Evolutionary conservation across 2,329 filamentous ascomycete genomes (phyloP).

Genomic region (Chaetomium olivaceum): DNA sequence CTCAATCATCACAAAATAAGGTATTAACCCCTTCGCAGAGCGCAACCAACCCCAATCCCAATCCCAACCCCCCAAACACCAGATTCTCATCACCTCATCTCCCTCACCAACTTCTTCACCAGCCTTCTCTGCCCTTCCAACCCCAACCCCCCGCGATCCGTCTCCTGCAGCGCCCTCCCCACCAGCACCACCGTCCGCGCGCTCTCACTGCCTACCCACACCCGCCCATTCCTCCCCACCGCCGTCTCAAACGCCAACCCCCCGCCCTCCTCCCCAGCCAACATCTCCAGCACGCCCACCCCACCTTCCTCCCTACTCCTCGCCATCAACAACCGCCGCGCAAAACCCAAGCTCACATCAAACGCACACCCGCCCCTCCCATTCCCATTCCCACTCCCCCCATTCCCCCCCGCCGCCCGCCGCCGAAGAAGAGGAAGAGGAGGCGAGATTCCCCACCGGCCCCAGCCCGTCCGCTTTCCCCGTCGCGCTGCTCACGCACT

Average conservation of each 20-base stretch:
- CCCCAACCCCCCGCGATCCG: slow-evolving; percentile 67
- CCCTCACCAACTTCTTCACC: slow-evolving; percentile 65
- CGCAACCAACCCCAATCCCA: background rate
- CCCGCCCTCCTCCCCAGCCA: slow-evolving; percentile 64
- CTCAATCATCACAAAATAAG: background rate
- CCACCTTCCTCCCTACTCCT: slow-evolving; percentile 62
- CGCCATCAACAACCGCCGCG: slow-evolving; percentile 72
- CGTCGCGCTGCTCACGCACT: slow-evolving; percentile 82
- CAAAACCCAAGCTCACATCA: slow-evolving; percentile 74
- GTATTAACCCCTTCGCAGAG: background rate
- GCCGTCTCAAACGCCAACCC: slow-evolving; percentile 87
- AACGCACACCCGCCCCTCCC: slow-evolving; percentile 75
- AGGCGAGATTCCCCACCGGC: slow-evolving; percentile 53
- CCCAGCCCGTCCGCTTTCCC: slow-evolving; percentile 89
- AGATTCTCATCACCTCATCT: slow-evolving; percentile 54
- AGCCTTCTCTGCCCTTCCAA: slow-evolving; percentile 70
- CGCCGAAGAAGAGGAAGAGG: too few relatives aligned
- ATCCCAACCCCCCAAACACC: background rate
- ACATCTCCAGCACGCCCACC: slow-evolving; percentile 74
- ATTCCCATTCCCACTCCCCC: too few relatives aligned
- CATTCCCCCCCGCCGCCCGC: slow-evolving; percentile 49
- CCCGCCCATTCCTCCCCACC: slow-evolving; percentile 84
- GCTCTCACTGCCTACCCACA: slow-evolving; percentile 85
- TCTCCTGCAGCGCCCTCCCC: slow-evolving; percentile 73
- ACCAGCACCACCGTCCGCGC: slow-evolving; percentile 73